Evolutionary conservation across 2,329 filamentous ascomycete genomes (phyloP), one percentile per base, ranked within the genome.

Genomic region (Hortaea sp.): DNA sequence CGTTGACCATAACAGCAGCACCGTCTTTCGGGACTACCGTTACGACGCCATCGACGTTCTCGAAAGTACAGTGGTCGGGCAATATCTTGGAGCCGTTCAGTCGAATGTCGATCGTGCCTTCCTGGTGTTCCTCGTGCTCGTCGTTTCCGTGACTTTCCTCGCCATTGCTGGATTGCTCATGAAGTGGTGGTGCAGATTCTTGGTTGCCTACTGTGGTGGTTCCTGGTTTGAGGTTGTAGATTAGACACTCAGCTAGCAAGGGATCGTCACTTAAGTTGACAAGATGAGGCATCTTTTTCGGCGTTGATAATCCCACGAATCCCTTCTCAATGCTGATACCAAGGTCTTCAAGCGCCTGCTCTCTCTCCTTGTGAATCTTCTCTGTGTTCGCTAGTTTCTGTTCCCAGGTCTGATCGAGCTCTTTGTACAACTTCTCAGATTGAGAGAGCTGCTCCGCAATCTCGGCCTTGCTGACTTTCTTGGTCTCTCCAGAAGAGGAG

Each of bases 281-380:
- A 67, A 98, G 70, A 79, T 98, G 92, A 6, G 92, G 92, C 87
- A 97, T 98, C 69, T 95, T 95, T 71, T 98, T 98, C 0, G 92
- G 92, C 13, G 89, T 97, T 49, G 88, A 90, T 50, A 98, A 72
- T 10, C 92, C 92, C 50, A 98, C 83, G 61, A 95, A 95, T 5
- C 92, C 92, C 66, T 98, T 98, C 63, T 98, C 92, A 55, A 98
- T 98, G 66, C 89, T 97, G 68, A 98, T 97, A 54, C 92, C 92
- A 39, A 98, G 77, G 65, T 98, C 92, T 69, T 98, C 92, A 40
- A 98, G 72, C 7, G 92, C 92, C 41, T 88, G 81, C 67, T 98
- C 92, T 55, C 92, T 82, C 67, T 98, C 92, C 64, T 95, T 95
- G 72, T 98, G 92, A 46, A 98, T 97, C 57, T 90, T 82, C 65